phyloP scores from a whole-genome alignment of 805 yeast species.

The Wickerhamiella cacticola region DNA sequence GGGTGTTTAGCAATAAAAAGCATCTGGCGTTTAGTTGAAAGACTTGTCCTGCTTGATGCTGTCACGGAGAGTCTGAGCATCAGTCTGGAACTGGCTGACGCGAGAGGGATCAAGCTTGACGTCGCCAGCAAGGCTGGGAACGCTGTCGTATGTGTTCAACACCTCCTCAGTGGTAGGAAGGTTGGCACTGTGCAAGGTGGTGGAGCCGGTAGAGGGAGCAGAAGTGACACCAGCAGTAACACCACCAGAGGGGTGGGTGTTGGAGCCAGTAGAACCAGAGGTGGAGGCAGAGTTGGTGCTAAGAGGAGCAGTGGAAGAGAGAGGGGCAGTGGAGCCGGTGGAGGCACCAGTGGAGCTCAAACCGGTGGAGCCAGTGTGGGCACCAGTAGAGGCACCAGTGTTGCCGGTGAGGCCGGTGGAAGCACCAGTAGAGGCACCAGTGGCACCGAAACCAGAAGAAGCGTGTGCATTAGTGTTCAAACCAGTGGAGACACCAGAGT shows the following conservation, averaged over 20 bases:
- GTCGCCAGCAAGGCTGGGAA: slow-evolving; percentile 28
- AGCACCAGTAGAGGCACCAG: slow-evolving; percentile 4
- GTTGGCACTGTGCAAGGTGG: slow-evolving; percentile 2
- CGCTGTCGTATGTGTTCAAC: slow-evolving; percentile 14
- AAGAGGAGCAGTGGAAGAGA: slow-evolving; percentile 14
- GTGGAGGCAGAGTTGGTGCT: slow-evolving; percentile 7
- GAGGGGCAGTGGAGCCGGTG: slow-evolving; percentile 9
- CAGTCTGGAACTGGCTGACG: slow-evolving; percentile 13
- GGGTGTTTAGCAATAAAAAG: neutral
- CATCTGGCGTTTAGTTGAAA: neutral
- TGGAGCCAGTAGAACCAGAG: neutral
- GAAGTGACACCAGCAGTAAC: neutral
- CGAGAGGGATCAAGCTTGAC: slow-evolving; percentile 23
- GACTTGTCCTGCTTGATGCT: slow-evolving; percentile 15
- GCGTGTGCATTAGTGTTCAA: slow-evolving; percentile 4
- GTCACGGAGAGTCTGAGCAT: slow-evolving; percentile 14
- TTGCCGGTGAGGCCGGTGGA: slow-evolving; percentile 13
- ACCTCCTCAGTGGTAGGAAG: slow-evolving; percentile 10
- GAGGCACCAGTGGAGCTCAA: slow-evolving; percentile 10
- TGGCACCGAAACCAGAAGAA: neutral
- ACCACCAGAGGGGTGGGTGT: neutral
- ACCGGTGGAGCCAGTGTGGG: slow-evolving; percentile 9
- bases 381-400: slow-evolving; percentile 15
- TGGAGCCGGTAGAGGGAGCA: slow-evolving; percentile 3
- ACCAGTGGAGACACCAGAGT: slow-evolving; percentile 19